Evolutionary conservation across 2,329 filamentous ascomycete species (phyloP), one percentile per base, ranked within the genome.

Genomic region (Penicillium aurantiogriseum): DNA sequence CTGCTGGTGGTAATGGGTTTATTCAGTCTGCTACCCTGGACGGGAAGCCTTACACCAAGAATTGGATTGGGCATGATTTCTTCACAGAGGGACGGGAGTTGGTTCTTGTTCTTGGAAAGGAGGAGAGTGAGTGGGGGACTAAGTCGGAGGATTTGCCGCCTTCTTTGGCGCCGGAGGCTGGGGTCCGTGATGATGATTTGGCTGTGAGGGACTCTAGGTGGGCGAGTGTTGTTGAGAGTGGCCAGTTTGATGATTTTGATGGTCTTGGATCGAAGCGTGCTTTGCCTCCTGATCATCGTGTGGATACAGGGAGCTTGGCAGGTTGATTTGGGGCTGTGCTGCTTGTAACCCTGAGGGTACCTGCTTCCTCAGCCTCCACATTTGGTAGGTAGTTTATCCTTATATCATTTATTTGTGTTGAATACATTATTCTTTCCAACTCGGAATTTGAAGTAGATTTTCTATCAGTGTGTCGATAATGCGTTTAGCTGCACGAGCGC

Each of bases 1-100:
- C 87, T 57, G 86, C 57, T 0, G 86, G 86, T 58, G 67, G 77
- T 59, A 79, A 79, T 36, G 79, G 89, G 0, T 90, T 83, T 61
- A 85, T 90, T n/a, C 86, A 89, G 75, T 84, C 76, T 43, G 88
- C 85, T 2, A 88, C 79, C 2, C 71, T 90, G 29, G 70, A 90
- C 65, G 87, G 88, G 1, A 59, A 77, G 63, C 71, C 76, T 0
- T 90, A 87, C 63, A 83, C 78, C 0, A 82, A 77, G 70, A 90
- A 83, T 69, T 90, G 87, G 86, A 74, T 90, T 13, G 80, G 82
- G 38, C 88, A 90, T 72, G 81, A 79, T 43, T 90, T 90, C 66
- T 90, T 89, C 68, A 78, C 83, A 0, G 79, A 88, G 38, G 88
- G 88, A 0, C 81, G 83, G 31, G 80, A 85, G 58, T 73, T 90